Conservation (phyloP, 768 basidiomycete genomes). For the Boletus reticuloceps region DNA sequence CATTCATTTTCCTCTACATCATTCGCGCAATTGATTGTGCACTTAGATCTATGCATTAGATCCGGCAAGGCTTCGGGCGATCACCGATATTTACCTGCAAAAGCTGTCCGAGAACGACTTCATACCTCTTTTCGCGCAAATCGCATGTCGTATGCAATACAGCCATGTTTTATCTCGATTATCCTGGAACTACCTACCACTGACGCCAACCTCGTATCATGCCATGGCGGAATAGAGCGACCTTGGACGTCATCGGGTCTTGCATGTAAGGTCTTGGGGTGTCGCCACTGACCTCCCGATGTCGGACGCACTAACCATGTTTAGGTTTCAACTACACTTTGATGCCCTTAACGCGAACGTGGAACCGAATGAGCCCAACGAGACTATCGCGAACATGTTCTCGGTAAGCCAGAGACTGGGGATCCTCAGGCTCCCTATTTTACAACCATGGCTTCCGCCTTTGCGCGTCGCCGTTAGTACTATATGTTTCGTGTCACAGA, state of each 20-base stretch:
- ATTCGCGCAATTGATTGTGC: not conserved
- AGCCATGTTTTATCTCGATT: slow-evolving; percentile 47
- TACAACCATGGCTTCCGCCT: slow-evolving; percentile 21
- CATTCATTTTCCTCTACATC: not conserved
- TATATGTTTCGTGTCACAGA: too few species aligned
- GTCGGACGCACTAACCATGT: not conserved
- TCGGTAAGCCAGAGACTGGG: not conserved
- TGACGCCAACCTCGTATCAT: slow-evolving; percentile 25
- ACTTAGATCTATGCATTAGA: slow-evolving; percentile 63
- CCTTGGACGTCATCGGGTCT: slow-evolving; percentile 36
- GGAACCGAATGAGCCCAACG: slow-evolving; percentile 28
- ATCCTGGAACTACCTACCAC: slow-evolving; percentile 3
- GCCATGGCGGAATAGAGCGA: slow-evolving; percentile 33
- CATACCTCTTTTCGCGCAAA: not conserved
- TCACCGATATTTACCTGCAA: slow-evolving; percentile 57
- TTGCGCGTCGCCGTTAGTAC: not conserved
- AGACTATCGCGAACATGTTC: slow-evolving; percentile 31
- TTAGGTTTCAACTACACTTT: slow-evolving; percentile 40
- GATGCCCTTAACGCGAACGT: slow-evolving; percentile 24
- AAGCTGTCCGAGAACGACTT: slow-evolving; percentile 44
- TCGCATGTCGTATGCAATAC: not conserved
- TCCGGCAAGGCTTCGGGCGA: slow-evolving; percentile 50
- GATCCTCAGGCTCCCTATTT: slow-evolving; percentile 23
- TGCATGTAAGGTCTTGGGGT: slow-evolving; percentile 29
- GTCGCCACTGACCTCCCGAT: too few species aligned